phyloP scores from a whole-genome alignment of 352 stramenopile genomes.

The Lagenidium sp. region DNA sequence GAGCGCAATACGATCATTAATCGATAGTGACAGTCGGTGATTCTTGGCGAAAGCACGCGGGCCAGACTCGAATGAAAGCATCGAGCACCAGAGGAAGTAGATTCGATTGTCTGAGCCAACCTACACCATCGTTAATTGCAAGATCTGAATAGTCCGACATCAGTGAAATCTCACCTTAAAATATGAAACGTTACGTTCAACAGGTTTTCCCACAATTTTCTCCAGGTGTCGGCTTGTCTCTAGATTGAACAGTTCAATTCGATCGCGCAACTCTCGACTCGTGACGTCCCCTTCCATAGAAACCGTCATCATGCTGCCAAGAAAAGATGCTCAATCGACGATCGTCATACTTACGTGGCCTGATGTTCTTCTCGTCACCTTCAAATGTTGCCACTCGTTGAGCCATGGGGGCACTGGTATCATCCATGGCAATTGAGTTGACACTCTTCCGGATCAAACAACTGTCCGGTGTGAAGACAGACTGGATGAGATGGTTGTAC shows the following conservation, averaged over 20 bases:
- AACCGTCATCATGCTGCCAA: no score
- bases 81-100: conserved; percentile 62
- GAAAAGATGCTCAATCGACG: no score
- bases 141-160: conserved; percentile 1
- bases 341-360: conserved; percentile 23
- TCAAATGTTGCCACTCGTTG: conserved; percentile 62
- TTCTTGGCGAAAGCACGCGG: conserved; percentile 33
- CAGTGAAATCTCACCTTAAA: conserved; percentile 38
- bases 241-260: conserved; percentile 43
- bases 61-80: conserved; percentile 49
- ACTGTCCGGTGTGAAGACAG: conserved; percentile 50
- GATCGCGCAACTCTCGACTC: conserved; percentile 28
- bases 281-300: conserved; percentile 30
- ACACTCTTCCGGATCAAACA: conserved; percentile 53
- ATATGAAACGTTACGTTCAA: conserved; percentile 43
- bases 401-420: conserved; percentile 20
- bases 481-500: conserved; percentile 63
- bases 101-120: conserved; percentile 47
- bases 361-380: conserved; percentile 25
- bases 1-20: conserved; percentile 11
- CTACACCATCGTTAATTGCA: conserved; percentile 9
- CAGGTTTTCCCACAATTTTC: conserved; percentile 53
- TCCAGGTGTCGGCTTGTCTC: conserved; percentile 50
- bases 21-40: conserved; percentile 25
- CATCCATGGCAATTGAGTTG: conserved; percentile 36